phyloP scores from a whole-genome alignment of 805 yeast species.

The Pichia ethanolica region DNA sequence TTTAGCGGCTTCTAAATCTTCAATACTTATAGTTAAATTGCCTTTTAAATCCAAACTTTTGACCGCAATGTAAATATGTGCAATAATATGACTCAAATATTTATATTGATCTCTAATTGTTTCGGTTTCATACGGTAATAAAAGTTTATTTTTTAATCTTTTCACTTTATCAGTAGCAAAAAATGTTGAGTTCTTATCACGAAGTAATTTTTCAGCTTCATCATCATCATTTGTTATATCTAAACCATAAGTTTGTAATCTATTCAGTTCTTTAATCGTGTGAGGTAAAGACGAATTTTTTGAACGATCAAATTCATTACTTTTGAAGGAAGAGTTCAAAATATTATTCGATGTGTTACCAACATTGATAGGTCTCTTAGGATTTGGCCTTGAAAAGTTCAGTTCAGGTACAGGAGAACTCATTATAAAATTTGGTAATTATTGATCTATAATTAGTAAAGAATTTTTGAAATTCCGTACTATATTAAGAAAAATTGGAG shows the following conservation, averaged over 20 bases:
- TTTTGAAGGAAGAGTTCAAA: constrained; percentile 1
- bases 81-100: constrained; percentile 72
- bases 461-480: neutral
- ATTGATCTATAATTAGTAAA: neutral
- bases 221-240: constrained; percentile 51
- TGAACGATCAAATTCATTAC: neutral
- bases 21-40: constrained; percentile 54
- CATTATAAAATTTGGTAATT: constrained; percentile 2
- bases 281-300: constrained; percentile 2
- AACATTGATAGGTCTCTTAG: constrained; percentile 5
- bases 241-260: constrained; percentile 33
- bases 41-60: constrained; percentile 71
- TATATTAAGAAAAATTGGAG: neutral
- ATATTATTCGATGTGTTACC: neutral
- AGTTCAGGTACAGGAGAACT: constrained; percentile 13
- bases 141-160: constrained; percentile 18
- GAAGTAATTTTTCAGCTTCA: constrained; percentile 19
- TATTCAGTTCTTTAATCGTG: constrained; percentile 14
- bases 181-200: constrained; percentile 18
- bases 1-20: constrained; percentile 47
- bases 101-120: constrained; percentile 57
- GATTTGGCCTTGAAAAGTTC: constrained; percentile 6
- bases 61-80: constrained; percentile 72
- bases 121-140: constrained; percentile 71
- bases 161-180: constrained; percentile 18